These are phyloP conservation scores for Ceriops decandra DNA, from an alignment of 345 rosid genomes.

Conservation along the genomic window DNA sequence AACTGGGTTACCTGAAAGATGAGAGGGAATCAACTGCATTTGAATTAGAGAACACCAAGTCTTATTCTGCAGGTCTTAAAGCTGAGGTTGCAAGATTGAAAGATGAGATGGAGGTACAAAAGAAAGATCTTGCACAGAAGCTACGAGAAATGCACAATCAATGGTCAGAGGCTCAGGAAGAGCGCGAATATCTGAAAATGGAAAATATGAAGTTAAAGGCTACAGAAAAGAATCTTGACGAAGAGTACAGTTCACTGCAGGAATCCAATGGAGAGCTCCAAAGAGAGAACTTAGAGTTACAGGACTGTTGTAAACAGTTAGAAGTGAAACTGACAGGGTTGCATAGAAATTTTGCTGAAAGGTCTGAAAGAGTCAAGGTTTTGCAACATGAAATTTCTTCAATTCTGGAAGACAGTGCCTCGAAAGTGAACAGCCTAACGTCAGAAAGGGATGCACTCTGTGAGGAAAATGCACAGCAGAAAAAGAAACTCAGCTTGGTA, in stretches of 20 bases:
- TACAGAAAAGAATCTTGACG: conserved; percentile 21
- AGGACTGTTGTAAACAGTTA: conserved; percentile 25
- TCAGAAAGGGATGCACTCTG: conserved; percentile 33
- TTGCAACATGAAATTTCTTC: conserved; percentile 40
- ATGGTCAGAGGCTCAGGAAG: conserved; percentile 30
- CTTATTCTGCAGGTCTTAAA: conserved; percentile 21
- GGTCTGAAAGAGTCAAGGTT: conserved; percentile 25
- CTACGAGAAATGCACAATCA: conserved; percentile 23
- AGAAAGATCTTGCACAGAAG: conserved; percentile 17
- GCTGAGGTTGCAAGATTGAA: conserved; percentile 34
- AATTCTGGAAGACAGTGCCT: conserved; percentile 36
- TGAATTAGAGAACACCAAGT: conserved; percentile 30
- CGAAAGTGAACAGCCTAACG: conserved; percentile 35
- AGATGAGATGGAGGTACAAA: conserved; percentile 25
- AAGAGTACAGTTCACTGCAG: conserved; percentile 33
- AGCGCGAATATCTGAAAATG: conserved; percentile 26
- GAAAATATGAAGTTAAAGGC: conserved; percentile 29
- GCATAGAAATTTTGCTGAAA: conserved; percentile 23
- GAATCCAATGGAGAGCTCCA: conserved; percentile 32
- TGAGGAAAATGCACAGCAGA: conserved; percentile 34
- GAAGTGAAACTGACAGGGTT: conserved; percentile 31
- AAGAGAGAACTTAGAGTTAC: conserved; percentile 34
- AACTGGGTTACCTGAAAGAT: conserved; percentile 27
- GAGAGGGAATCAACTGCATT: conserved; percentile 27
- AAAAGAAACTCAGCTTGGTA: conserved; percentile 30